Evolutionary conservation across 768 basidiomycete genomes (phyloP).

Genomic region (Panaeolus papilionaceus): DNA sequence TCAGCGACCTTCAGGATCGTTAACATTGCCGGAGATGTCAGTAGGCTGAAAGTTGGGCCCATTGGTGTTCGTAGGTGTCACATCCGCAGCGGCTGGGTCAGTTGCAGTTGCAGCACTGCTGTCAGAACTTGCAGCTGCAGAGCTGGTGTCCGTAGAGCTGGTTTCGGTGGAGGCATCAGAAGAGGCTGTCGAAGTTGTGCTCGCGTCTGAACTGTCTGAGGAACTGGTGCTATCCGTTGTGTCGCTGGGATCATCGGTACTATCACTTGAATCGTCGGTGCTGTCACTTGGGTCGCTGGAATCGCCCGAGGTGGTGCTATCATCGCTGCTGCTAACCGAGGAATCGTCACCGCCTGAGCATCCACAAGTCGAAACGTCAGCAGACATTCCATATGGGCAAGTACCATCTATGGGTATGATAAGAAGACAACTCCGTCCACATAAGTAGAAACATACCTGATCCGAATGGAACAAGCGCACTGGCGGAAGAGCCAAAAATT

Average conservation of each 20-base stretch:
- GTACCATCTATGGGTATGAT: slow-evolving; percentile 40
- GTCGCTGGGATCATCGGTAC: slow-evolving; percentile 18
- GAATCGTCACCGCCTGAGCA: slow-evolving; percentile 35
- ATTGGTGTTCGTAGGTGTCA: slow-evolving; percentile 22
- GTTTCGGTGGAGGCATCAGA: neutral
- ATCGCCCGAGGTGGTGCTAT: slow-evolving; percentile 16
- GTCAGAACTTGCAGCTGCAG: slow-evolving; percentile 10
- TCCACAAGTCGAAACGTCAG: slow-evolving; percentile 47
- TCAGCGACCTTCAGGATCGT: slow-evolving; percentile 34
- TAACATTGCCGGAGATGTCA: slow-evolving; percentile 37
- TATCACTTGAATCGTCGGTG: slow-evolving; percentile 19
- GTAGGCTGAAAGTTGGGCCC: slow-evolving; percentile 29
- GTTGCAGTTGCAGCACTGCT: slow-evolving; percentile 24
- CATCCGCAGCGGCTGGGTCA: slow-evolving; percentile 24
- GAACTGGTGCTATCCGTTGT: slow-evolving; percentile 20
- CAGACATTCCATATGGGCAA: slow-evolving; percentile 49
- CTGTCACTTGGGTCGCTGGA: neutral
- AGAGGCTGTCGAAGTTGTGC: neutral
- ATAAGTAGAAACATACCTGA: slow-evolving; percentile 37
- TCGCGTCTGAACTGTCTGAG: neutral
- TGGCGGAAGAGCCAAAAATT: slow-evolving; percentile 47
- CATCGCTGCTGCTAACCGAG: slow-evolving; percentile 20
- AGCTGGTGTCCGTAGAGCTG: neutral
- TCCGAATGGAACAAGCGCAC: slow-evolving; percentile 50
- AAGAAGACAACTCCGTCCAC: neutral